phyloP scores from a whole-genome alignment of 352 stramenopile genomes.

The Phytophthora tubulina region DNA sequence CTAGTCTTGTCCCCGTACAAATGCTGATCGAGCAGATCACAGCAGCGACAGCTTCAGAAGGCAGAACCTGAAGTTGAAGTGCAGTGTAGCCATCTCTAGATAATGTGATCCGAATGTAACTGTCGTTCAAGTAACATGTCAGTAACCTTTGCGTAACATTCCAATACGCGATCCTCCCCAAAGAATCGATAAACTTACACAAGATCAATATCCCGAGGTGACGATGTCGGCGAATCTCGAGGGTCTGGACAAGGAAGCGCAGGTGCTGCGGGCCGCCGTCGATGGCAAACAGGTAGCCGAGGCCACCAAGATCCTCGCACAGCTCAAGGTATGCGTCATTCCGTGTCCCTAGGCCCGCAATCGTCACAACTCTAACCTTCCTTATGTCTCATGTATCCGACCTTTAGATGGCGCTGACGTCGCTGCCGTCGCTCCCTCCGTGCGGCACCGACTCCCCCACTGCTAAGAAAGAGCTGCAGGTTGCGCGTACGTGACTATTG shows the following conservation, averaged over 20 bases:
- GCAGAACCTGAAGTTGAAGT: slow-evolving; percentile 6
- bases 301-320: slow-evolving; percentile 54
- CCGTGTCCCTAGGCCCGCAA: too few species aligned
- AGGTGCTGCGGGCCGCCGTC: slow-evolving; percentile 68
- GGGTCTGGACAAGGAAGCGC: slow-evolving; percentile 67
- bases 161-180: slow-evolving; percentile 11
- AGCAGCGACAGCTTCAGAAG: background rate
- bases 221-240: slow-evolving; percentile 53
- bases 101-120: slow-evolving; percentile 1
- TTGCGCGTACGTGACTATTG: slow-evolving; percentile 69
- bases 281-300: slow-evolving; percentile 57
- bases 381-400: background rate
- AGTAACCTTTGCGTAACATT: slow-evolving; percentile 4
- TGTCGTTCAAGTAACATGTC: slow-evolving; percentile 7
- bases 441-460: slow-evolving; percentile 61
- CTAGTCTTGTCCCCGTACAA: slow-evolving; percentile 57
- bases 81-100: background rate
- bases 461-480: slow-evolving; percentile 68
- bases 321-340: slow-evolving; percentile 66
- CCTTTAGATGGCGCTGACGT: slow-evolving; percentile 84
- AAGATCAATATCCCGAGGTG: slow-evolving; percentile 30
- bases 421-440: slow-evolving; percentile 85
- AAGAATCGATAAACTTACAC: background rate
- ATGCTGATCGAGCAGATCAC: slow-evolving; percentile 61
- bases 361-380: background rate